phyloP scores from a whole-genome alignment of 2,329 filamentous ascomycete genomes.

The Pochonia chlamydosporia region DNA sequence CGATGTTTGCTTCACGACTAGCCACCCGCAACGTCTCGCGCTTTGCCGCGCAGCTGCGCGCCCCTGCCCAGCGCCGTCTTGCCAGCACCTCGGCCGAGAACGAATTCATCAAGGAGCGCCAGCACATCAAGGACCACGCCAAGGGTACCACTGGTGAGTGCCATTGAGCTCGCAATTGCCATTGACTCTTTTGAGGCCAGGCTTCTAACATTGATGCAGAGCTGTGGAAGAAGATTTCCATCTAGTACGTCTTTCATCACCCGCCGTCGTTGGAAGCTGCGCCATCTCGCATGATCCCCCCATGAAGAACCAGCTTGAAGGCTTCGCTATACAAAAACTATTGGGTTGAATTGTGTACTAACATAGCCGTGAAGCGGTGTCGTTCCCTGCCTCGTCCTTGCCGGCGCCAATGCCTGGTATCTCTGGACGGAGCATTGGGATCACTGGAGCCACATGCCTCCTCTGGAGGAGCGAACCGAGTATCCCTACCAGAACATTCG shows the following conservation, averaged over 20 bases:
- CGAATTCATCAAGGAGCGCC: conserved; percentile 87
- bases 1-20: conserved; percentile 61
- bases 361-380: conserved; percentile 53
- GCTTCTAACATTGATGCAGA: conserved; percentile 44
- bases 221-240: conserved; percentile 90
- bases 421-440: conserved; percentile 97
- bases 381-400: conserved; percentile 66
- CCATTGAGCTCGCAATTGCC: background rate
- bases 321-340: conserved; percentile 8
- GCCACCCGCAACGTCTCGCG: conserved; percentile 59
- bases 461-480: conserved; percentile 84
- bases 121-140: conserved; percentile 87
- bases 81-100: conserved; percentile 75
- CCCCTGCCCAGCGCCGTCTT: conserved; percentile 62
- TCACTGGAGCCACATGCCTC: conserved; percentile 80
- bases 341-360: background rate
- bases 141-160: conserved; percentile 72
- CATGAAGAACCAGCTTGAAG: background rate
- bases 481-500: conserved; percentile 98
- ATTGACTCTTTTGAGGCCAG: background rate
- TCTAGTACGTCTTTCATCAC: conserved; percentile 66
- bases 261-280: background rate
- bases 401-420: conserved; percentile 76
- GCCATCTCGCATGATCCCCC: background rate
- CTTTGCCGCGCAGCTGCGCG: conserved; percentile 53